Base-by-base conservation (phyloP, 768 basidiomycete genomes). In the Ramaria rubella region DNA sequence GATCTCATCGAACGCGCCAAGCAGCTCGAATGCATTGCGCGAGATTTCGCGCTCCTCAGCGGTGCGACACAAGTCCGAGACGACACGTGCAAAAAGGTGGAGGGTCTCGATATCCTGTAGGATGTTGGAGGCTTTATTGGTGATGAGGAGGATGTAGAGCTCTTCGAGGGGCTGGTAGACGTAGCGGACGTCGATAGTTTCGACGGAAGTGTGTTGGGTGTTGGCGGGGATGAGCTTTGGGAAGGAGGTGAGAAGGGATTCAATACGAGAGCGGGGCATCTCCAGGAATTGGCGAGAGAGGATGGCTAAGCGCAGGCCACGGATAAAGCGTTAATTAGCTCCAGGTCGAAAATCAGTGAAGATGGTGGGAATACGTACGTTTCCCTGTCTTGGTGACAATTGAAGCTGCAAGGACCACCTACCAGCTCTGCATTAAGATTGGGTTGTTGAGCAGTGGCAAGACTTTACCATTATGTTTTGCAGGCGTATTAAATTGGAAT, bases 51-150 rank as follows among this genome's bases (percentile, higher is more conserved):
- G 79, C 70, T 95, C 93, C 57, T 91, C 89, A 5, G 86, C 87
- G 57, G 78, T 85, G 62, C 90, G 79, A 69, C 91, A 94, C 70
- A 94, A 72, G 70, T 95, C 93, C 2, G 93, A 93, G 14, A 96
- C 93, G 46, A 96, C 87, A 31, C 95, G 86, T 1, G 94, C 87
- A 64, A 96, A 87, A 34, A 99, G 86, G 63, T 94, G 91, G 0
- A 99, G 78, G 0, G 95, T 99, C 58, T 96, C 90, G 61, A 98
- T 95, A 70, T 98, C 96, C 75, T 96, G 96, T 36, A 99, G 76
- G 65, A 98, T 98, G 67, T 99, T 99, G n/a, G 90, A 93, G 7
- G 92, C 90, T 70, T 96, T 97, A 75, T 97, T 98, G 54, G 95
- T 98, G 72, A 98, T 94, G 61, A 98, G 80, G 62, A 98, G 79